Conservation (phyloP, 345 rosid genomes). For the Euclidium syriacum region DNA sequence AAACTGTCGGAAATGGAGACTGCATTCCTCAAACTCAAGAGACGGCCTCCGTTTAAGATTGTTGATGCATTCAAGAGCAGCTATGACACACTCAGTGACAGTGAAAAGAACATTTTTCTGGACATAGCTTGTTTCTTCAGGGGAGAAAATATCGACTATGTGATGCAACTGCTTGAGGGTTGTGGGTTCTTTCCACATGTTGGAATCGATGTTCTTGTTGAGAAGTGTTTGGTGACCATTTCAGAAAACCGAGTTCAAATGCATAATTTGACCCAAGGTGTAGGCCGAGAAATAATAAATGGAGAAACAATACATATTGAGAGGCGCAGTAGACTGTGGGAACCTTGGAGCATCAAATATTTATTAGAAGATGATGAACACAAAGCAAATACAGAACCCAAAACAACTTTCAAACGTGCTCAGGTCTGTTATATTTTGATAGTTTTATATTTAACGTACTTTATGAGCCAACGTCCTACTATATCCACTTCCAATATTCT, state of each 20-base stretch:
- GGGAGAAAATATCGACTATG: not conserved
- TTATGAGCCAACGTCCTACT: not conserved
- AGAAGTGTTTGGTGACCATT: conserved; percentile 13
- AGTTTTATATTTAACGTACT: not conserved
- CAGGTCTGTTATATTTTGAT: not conserved
- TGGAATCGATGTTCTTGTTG: conserved; percentile 12
- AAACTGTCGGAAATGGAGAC: too few species aligned
- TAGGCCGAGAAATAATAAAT: conserved; percentile 3
- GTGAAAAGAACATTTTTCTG: not conserved
- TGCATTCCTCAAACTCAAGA: too few species aligned
- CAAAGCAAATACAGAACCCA: not conserved
- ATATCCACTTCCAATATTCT: not conserved
- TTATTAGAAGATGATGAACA: conserved; percentile 3
- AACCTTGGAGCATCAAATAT: not conserved
- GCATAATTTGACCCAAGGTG: conserved; percentile 12
- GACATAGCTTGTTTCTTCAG: not conserved
- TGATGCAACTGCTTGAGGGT: not conserved
- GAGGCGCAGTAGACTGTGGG: conserved; percentile 12
- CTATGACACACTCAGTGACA: not conserved
- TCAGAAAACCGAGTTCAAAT: not conserved
- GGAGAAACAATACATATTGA: not conserved
- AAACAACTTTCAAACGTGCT: not conserved
- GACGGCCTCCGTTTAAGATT: not conserved
- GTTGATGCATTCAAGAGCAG: not conserved
- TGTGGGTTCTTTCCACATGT: conserved; percentile 7